phyloP scores from a whole-genome alignment of 805 yeast genomes.

The Metschnikowia gelsemii region DNA sequence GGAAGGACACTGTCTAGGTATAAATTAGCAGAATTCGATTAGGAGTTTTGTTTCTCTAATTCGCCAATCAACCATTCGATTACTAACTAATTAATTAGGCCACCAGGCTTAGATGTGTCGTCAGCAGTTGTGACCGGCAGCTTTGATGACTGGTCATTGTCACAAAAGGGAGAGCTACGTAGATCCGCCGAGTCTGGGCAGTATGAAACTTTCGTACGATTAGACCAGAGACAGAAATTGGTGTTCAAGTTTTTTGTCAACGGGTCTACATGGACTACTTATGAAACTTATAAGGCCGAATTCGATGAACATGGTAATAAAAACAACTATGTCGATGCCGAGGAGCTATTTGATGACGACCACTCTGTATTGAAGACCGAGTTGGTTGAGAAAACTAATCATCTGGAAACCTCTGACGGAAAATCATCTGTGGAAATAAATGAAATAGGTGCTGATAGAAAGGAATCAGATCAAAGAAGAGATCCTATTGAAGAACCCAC shows the following conservation, averaged over 20 bases:
- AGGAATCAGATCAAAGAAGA: too few relatives aligned
- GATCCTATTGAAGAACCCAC: too few relatives aligned
- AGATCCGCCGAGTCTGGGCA: conserved; percentile 13
- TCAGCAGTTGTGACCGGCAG: conserved; percentile 40
- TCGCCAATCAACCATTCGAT: too few relatives aligned
- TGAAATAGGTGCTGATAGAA: too few relatives aligned
- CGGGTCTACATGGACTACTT: conserved; percentile 33
- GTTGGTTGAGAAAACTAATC: too few relatives aligned
- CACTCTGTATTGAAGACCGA: neutral
- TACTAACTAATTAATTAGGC: conserved; percentile 16
- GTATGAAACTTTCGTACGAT: conserved; percentile 25
- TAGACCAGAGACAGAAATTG: conserved; percentile 26
- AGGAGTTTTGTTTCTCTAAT: too few relatives aligned
- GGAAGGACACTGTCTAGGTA: too few relatives aligned
- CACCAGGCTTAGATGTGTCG: conserved; percentile 15
- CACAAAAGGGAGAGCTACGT: conserved; percentile 17
- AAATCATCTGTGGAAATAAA: too few relatives aligned
- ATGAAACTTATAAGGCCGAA: conserved; percentile 24
- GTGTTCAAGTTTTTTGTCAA: conserved; percentile 41
- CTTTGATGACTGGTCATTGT: conserved; percentile 41
- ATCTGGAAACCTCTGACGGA: too few relatives aligned
- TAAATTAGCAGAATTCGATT: too few relatives aligned
- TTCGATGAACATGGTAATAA: conserved; percentile 36
- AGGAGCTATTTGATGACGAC: conserved; percentile 10
- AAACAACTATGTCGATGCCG: conserved; percentile 34